Base-by-base conservation (phyloP, 2,329 filamentous ascomycete species). In the Pseudophaeomoniella oleicola region DNA sequence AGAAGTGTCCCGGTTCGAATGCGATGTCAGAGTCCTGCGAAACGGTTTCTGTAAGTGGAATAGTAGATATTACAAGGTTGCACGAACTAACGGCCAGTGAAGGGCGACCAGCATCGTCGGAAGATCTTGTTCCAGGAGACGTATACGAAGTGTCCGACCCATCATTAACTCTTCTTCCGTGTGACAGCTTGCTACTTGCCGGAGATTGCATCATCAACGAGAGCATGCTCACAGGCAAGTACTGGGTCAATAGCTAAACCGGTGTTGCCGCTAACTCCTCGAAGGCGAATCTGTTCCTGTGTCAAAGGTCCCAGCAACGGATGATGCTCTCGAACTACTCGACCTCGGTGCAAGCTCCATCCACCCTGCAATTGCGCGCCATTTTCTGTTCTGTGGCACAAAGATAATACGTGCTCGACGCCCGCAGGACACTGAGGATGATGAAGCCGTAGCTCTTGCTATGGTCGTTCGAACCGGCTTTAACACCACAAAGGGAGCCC, bases 151-250 rank as follows among this genome's bases (percentile, higher is more conserved):
- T 98, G 35, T 94, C 88, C 39, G 92, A 98, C 56, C 90, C 90
- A 2, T 85, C 79, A 12, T 66, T 98, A 16, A 74, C 74, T 3
- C 83, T 93, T 48, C 81, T 96, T 43, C 90, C 90, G 1, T 90
- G 84, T 50, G 90, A 98, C 56, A 93, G 88, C 55, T 64, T 98
- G 19, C 63, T 98, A 4, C 69, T 98, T 0, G 84, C 83, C 36
- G 92, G 90, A 30, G 92, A 98, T 58, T 94, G 87, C 51, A 96
- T 98, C 43, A 87, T 98, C 45, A 98, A 98, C 51, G 90, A 98
- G 60, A 96, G 90, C 60, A 98, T 98, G 90, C 72, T 98, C 22
- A 98, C 90, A 29, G 75, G 66, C 69, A 52, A 44, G 52, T 43
- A 15, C 9, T 4, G 27, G n/a, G n/a, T n/a, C n/a, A n/a, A n/a